These are phyloP conservation scores for Nicotiana obtusifolia DNA, from an alignment of 257 asterid species.

Conservation along the genomic window DNA sequence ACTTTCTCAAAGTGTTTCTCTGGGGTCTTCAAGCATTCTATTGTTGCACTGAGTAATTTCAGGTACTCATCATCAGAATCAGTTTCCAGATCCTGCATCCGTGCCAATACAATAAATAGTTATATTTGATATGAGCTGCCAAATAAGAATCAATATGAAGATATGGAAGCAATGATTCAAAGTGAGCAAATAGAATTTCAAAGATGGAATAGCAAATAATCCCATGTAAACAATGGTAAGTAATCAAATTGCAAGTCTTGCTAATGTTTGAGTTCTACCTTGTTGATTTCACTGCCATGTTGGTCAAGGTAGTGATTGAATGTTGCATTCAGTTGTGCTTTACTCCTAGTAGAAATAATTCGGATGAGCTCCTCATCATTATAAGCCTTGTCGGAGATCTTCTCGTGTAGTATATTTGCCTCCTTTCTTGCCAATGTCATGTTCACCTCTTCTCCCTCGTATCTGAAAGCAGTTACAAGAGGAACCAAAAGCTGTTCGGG, in stretches of 20 bases:
- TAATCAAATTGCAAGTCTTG: background rate
- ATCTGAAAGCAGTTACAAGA: conserved; percentile 75
- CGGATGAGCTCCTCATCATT: conserved; percentile 64
- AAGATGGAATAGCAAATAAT: background rate
- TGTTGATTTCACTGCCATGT: conserved; percentile 63
- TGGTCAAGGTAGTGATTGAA: conserved; percentile 68
- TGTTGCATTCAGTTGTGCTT: conserved; percentile 86
- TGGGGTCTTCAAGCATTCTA: conserved; percentile 67
- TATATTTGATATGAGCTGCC: background rate
- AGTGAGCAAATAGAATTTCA: background rate
- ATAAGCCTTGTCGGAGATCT: conserved; percentile 61
- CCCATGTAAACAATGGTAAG: background rate
- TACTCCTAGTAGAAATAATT: conserved; percentile 79
- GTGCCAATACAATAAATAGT: background rate
- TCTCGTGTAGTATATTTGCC: conserved; percentile 71
- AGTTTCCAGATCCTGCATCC: conserved; percentile 57
- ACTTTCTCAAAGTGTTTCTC: conserved; percentile 70
- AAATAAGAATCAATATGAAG: background rate
- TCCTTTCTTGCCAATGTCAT: conserved; percentile 65
- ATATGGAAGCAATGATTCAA: background rate
- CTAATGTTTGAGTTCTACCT: conserved; percentile 36
- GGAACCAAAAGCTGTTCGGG: conserved; percentile 79
- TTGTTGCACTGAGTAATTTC: conserved; percentile 53
- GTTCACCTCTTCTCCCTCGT: conserved; percentile 77
- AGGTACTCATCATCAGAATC: conserved; percentile 56